Conservation (phyloP, 1,139 yeast species). For the Yamadazyma pseudoaaseri region DNA sequence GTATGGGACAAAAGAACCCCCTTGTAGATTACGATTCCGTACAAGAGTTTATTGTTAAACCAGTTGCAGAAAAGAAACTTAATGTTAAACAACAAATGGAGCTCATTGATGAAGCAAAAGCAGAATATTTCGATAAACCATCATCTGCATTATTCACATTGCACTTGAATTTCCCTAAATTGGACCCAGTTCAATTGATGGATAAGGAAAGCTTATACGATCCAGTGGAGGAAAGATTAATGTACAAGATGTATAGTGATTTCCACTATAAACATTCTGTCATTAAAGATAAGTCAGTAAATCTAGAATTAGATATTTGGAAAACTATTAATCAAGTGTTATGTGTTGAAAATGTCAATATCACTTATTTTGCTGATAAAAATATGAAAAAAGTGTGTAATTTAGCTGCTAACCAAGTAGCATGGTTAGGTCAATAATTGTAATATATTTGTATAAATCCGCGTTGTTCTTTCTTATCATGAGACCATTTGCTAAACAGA, state of each 20-base stretch:
- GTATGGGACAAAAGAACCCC: slow-evolving; percentile 42
- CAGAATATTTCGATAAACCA: slow-evolving; percentile 15
- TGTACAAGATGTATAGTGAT: slow-evolving; percentile 25
- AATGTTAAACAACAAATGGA: slow-evolving; percentile 19
- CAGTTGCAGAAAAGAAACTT: background rate
- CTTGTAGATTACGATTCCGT: slow-evolving; percentile 22
- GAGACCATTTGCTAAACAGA: slow-evolving; percentile 11
- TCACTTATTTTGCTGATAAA: background rate
- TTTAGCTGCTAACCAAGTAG: slow-evolving; percentile 1
- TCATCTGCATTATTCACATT: slow-evolving; percentile 24
- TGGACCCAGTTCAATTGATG: slow-evolving; percentile 30
- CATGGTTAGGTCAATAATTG: slow-evolving; percentile 1
- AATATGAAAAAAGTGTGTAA: slow-evolving; percentile 1
- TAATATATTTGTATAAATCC: too few relatives aligned
- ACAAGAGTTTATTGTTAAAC: slow-evolving; percentile 1
- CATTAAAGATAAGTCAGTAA: slow-evolving; percentile 13
- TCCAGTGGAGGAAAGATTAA: slow-evolving; percentile 19
- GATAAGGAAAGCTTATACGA: slow-evolving; percentile 24
- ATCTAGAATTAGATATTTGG: slow-evolving; percentile 36
- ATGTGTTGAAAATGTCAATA: background rate
- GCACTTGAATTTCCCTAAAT: slow-evolving; percentile 36
- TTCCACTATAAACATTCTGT: slow-evolving; percentile 15
- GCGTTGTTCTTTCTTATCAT: background rate
- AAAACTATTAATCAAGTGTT: slow-evolving; percentile 18
- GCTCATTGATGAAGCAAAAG: slow-evolving; percentile 16